Conservation (phyloP, 2,329 filamentous ascomycete species). For the Epichloe gansuensis region DNA sequence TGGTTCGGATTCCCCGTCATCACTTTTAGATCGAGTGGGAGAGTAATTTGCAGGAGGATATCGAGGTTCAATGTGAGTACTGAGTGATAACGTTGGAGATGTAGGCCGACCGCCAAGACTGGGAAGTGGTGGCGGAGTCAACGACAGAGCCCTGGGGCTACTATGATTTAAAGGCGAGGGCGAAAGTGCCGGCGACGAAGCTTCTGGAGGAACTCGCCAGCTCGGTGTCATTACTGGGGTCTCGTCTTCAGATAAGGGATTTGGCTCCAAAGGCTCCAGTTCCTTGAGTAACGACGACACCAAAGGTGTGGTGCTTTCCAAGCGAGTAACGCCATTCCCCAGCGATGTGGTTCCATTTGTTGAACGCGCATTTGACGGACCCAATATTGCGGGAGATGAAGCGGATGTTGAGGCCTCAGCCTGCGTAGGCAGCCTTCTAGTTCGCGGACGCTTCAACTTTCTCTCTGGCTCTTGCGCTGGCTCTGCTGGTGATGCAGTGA, state of each 20-base stretch:
- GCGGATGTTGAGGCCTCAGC: conserved; percentile 34
- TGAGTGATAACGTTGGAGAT: conserved; percentile 54
- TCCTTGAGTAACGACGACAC: conserved; percentile 79
- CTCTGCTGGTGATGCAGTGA: conserved; percentile 58
- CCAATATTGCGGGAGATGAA: conserved; percentile 18
- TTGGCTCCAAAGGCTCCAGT: conserved; percentile 70
- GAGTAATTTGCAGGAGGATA: conserved; percentile 67
- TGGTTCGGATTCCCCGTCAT: conserved; percentile 33
- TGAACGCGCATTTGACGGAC: conserved; percentile 14
- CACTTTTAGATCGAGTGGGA: conserved; percentile 35
- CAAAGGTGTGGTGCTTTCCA: conserved; percentile 55
- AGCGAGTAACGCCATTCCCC: conserved; percentile 13
- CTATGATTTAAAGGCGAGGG: conserved; percentile 51
- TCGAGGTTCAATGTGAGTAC: conserved; percentile 58
- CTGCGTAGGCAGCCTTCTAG: conserved; percentile 46
- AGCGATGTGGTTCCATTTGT: conserved; percentile 7
- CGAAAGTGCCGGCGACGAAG: conserved; percentile 52
- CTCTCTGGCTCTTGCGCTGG: conserved; percentile 59
- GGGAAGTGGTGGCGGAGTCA: conserved; percentile 55
- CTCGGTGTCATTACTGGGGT: conserved; percentile 13
- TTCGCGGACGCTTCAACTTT: conserved; percentile 77
- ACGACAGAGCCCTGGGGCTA: conserved; percentile 53
- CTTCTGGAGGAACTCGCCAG: conserved; percentile 21
- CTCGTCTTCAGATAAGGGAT: conserved; percentile 45
- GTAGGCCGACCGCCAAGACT: conserved; percentile 40